Evolutionary conservation across 148 eudicot species (phyloP).

Genomic region (Rhododendron williamsianum): DNA sequence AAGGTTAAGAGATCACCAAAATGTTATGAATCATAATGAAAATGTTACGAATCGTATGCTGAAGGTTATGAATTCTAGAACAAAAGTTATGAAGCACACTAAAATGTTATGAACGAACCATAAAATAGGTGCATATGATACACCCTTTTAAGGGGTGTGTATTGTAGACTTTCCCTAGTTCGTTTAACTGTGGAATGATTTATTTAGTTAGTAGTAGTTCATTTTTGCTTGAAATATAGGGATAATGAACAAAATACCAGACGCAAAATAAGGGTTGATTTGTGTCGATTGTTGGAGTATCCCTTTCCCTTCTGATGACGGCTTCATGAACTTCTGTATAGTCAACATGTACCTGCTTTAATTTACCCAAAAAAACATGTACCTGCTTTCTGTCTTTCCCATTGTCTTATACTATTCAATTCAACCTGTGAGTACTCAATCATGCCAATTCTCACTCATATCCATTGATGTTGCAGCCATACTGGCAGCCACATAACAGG

Average conservation of each 20-base stretch:
- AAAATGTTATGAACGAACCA: too few relatives aligned
- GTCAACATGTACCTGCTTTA: not conserved
- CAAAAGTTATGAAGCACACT: too few relatives aligned
- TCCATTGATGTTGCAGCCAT: conserved; percentile 46
- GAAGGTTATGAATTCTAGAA: too few relatives aligned
- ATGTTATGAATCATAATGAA: too few relatives aligned
- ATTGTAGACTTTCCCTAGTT: too few relatives aligned
- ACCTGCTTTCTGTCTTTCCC: not conserved
- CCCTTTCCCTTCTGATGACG: not conserved
- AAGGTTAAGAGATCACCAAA: too few relatives aligned
- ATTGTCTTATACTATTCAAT: not conserved
- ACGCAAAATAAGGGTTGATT: not conserved
- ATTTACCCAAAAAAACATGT: not conserved
- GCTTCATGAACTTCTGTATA: not conserved
- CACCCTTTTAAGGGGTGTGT: too few relatives aligned
- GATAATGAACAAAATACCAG: not conserved
- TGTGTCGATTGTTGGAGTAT: not conserved
- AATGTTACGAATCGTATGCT: too few relatives aligned
- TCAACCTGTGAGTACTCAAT: not conserved
- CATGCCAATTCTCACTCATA: not conserved
- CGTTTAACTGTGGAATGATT: not conserved
- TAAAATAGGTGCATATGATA: too few relatives aligned
- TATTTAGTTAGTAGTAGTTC: not conserved
- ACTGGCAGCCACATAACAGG: conserved; percentile 98
- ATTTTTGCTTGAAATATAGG: not conserved